These are phyloP conservation scores for Tagetes erecta DNA, from an alignment of 129 eudicot genomes.

Conservation along the genomic window DNA sequence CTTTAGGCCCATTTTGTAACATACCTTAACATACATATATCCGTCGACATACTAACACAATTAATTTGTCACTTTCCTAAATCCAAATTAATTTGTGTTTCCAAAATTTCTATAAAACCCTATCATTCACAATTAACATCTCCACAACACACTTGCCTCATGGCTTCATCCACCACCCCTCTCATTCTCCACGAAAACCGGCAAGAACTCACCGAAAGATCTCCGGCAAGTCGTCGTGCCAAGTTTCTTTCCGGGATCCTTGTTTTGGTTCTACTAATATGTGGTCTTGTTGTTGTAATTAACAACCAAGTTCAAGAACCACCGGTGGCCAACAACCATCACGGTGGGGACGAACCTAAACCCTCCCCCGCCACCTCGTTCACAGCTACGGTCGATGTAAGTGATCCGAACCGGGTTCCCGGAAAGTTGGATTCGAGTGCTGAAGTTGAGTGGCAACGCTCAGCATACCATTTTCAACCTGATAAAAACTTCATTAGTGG, in stretches of 20 bases:
- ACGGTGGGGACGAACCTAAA: slow-evolving; percentile 1
- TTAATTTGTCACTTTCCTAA: background rate
- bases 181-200: slow-evolving; percentile 27
- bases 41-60: background rate
- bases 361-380: slow-evolving; percentile 15
- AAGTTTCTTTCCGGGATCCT: slow-evolving; percentile 24
- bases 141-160: slow-evolving; percentile 28
- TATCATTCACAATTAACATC: background rate
- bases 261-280: slow-evolving; percentile 12
- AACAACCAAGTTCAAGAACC: slow-evolving; percentile 26
- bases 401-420: slow-evolving; percentile 10
- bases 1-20: too few relatives aligned
- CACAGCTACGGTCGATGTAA: too few relatives aligned
- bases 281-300: slow-evolving; percentile 24
- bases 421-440: slow-evolving; percentile 36
- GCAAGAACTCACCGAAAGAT: slow-evolving; percentile 10
- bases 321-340: slow-evolving; percentile 1
- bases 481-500: slow-evolving; percentile 85
- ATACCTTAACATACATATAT: too few relatives aligned
- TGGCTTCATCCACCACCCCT: slow-evolving; percentile 38
- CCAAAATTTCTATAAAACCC: slow-evolving; percentile 28
- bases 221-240: slow-evolving; percentile 22
- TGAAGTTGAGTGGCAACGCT: slow-evolving; percentile 75
- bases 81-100: background rate
- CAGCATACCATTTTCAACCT: slow-evolving; percentile 85